Conservation (phyloP, 495 filamentous ascomycete species). For the Podospora comata region DNA sequence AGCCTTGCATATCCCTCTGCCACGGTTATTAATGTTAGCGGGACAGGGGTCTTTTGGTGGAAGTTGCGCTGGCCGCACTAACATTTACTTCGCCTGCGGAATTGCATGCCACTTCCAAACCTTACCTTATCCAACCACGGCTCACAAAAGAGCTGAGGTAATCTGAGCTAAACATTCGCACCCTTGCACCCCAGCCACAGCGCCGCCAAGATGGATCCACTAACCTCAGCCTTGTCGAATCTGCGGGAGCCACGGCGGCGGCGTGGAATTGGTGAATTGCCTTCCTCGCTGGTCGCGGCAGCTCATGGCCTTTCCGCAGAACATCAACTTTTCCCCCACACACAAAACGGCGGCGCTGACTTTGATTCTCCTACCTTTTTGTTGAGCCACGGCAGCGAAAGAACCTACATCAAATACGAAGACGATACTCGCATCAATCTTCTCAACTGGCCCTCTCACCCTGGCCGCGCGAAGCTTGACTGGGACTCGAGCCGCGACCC, state of each 20-base stretch:
- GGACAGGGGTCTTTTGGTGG: no score
- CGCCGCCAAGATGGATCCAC: background rate
- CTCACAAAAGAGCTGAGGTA: background rate
- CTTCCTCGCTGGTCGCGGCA: background rate
- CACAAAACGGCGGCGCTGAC: background rate
- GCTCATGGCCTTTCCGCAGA: background rate
- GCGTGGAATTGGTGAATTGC: background rate
- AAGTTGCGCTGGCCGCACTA: no score
- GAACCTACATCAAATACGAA: no score
- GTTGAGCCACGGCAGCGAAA: background rate
- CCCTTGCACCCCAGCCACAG: background rate
- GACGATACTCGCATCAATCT: background rate
- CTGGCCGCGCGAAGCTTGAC: background rate
- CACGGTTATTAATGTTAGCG: no score
- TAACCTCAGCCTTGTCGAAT: background rate
- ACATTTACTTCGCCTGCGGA: no score
- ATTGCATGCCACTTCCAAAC: background rate
- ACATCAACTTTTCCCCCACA: background rate
- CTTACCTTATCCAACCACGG: conserved; percentile 13
- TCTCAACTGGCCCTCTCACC: background rate
- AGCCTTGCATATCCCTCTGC: background rate
- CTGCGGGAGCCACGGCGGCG: background rate
- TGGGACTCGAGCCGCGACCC: background rate
- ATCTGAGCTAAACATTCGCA: background rate
- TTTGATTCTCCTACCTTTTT: background rate